These are phyloP conservation scores for Mucor irregularis DNA, from an alignment of 371 early-diverging fungal species.

Conservation along the genomic window DNA sequence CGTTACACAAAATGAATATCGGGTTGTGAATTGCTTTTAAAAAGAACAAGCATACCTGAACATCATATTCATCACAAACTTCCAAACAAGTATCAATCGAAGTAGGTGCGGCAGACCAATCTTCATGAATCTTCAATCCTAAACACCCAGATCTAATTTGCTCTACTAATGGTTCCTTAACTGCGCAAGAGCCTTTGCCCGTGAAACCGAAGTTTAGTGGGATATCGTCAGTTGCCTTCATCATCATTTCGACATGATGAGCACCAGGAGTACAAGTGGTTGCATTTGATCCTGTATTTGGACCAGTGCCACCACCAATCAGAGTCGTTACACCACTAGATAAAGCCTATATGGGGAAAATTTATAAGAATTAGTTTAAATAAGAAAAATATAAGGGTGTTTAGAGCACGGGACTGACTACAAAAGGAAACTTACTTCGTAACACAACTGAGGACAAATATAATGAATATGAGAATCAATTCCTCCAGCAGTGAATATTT, in stretches of 20 bases:
- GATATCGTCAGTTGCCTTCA: constrained; percentile 81
- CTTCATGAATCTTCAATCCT: constrained; percentile 93
- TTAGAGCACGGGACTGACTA: too few relatives aligned
- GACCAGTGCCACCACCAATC: constrained; percentile 94
- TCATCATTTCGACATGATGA: constrained; percentile 81
- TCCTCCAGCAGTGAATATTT: constrained; percentile 91
- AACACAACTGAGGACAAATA: constrained; percentile 86
- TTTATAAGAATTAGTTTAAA: too few relatives aligned
- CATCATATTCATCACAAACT: constrained; percentile 86
- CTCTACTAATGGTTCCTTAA: constrained; percentile 66
- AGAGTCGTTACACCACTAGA: constrained; percentile 87
- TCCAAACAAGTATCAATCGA: constrained; percentile 87
- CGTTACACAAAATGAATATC: not conserved
- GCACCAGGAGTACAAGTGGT: constrained; percentile 92
- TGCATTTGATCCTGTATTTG: constrained; percentile 92
- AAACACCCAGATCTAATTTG: constrained; percentile 86
- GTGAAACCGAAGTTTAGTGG: constrained; percentile 93
- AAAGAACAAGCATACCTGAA: constrained; percentile 50
- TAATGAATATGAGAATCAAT: constrained; percentile 92
- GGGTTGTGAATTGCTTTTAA: not conserved
- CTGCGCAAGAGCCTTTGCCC: constrained; percentile 88
- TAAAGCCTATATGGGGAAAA: constrained; percentile 55
- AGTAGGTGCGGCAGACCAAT: constrained; percentile 92
- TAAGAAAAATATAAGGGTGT: too few relatives aligned
- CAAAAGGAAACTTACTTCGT: constrained; percentile 55